Evolutionary conservation across 176 grass and related monocot species (phyloP), one percentile per base, ranked within the genome.

Genomic region (Aegilops longissima): DNA sequence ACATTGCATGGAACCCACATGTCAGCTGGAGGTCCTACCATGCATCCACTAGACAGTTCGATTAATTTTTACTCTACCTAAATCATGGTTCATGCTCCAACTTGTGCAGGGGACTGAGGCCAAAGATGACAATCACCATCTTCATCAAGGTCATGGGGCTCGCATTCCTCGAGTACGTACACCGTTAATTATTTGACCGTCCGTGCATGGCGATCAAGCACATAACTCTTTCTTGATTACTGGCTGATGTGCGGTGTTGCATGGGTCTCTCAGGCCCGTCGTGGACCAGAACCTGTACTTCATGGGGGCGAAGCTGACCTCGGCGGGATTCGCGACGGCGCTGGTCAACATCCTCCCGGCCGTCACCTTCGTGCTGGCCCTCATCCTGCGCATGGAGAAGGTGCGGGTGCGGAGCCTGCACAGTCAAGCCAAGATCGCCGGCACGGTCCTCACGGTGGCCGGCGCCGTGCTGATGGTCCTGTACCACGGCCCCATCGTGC

Each of bases 211-310:
- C 36, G 65, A 40, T 24, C 11, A 6, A 7, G 0, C 8, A 16
- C 9, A 47, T 20, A 21, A 59, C 18, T 21, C 54, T 21, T 21
- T 59, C 54, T 21, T 9, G 54, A 21, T 21, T 59, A 9, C 6
- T 59, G 18, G 3, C 54, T 59, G 18, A 59, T 21, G 54, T 59
- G 6, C 7, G 21, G 54, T 59, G 54, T 8, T 59, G 18, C 54
- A 59, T 59, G 6, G 18, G 54, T 21, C 17, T 59, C 54, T 18
- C 88, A 98, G 96, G 10, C 96, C 96, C 1, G 96, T 98, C 51
- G 82, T 98, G 56, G 96, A 96, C 79, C 93, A 94, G 84, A 98
- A 96, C 82, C 88, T 98, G 5, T 98, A 98, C 88, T 96, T 84
- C 86, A 88, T 91, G 93, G 96, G 96, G 0, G 81, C 86, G 0